These are phyloP conservation scores for Chlorella sp. DNA, from an alignment of 139 green algal species.

Conservation along the genomic window DNA sequence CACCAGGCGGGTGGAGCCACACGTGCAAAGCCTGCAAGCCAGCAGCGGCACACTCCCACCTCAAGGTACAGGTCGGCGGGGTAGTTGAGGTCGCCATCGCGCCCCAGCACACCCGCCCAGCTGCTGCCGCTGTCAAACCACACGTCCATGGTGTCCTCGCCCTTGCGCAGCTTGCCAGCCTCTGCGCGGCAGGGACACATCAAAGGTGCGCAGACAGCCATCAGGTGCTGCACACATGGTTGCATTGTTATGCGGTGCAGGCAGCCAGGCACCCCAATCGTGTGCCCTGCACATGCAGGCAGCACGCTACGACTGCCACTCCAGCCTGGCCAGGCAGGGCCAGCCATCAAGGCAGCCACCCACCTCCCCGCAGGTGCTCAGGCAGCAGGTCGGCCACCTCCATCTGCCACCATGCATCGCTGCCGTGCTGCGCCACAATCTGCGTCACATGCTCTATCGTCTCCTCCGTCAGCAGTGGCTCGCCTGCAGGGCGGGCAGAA, in stretches of 20 bases:
- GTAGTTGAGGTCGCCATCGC: slow-evolving; percentile 61
- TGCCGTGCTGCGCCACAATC: slow-evolving; percentile 78
- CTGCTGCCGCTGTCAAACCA: slow-evolving; percentile 98
- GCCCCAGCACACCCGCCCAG: slow-evolving; percentile 91
- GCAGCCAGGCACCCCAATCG: too few relatives aligned
- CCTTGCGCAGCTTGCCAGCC: slow-evolving; percentile 74
- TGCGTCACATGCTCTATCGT: slow-evolving; percentile 86
- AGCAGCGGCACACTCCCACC: not conserved
- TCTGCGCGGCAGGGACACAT: slow-evolving; percentile 21
- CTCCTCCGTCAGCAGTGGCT: slow-evolving; percentile 92
- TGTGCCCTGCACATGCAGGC: too few relatives aligned
- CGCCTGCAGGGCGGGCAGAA: slow-evolving; percentile 70
- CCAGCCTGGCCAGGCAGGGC: too few relatives aligned
- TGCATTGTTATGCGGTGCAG: too few relatives aligned
- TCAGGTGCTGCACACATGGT: too few relatives aligned
- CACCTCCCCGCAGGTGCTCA: slow-evolving; percentile 48
- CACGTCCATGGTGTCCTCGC: slow-evolving; percentile 99
- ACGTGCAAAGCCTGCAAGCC: not conserved
- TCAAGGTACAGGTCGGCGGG: slow-evolving; percentile 99
- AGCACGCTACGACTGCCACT: too few relatives aligned
- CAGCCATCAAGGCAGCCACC: too few relatives aligned
- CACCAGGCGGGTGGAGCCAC: too few relatives aligned
- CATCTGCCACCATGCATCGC: slow-evolving; percentile 90
- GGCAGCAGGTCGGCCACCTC: slow-evolving; percentile 92
- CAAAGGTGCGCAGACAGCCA: not conserved